Percentiles rank a stretch among this genome's conserved stretches.
These are phyloP conservation scores for Macadamia tetraphylla DNA, from an alignment of 164 flowering plant genomes.

Conservation along the genomic window DNA sequence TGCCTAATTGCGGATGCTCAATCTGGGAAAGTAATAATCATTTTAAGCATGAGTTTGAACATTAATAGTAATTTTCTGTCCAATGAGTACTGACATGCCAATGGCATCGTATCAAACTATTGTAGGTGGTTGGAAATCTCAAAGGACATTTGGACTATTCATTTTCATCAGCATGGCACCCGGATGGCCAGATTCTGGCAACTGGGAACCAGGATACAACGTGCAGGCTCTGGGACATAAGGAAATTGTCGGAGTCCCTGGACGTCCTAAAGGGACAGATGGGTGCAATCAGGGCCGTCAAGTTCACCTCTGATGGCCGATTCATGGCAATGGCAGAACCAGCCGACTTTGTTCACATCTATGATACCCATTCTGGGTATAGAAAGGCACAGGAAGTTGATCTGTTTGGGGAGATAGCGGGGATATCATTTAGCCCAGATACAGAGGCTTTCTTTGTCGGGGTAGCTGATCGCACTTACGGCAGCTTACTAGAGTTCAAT, in stretches of 20 bases:
- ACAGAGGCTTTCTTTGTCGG: conserved; percentile 79
- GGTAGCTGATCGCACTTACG: conserved; percentile 81
- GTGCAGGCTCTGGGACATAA: conserved; percentile 88
- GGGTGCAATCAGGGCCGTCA: conserved; percentile 80
- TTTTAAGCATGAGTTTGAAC: no score
- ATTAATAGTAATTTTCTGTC: no score
- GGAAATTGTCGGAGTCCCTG: conserved; percentile 65
- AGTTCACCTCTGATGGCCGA: conserved; percentile 75
- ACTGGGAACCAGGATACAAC: conserved; percentile 95
- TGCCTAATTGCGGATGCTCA: conserved; percentile 73
- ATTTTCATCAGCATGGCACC: conserved; percentile 96
- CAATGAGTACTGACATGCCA: background rate
- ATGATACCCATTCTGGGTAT: conserved; percentile 52
- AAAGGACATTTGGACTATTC: conserved; percentile 89
- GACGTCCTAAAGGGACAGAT: conserved; percentile 75
- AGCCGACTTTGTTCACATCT: conserved; percentile 87
- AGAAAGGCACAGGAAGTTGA: conserved; percentile 64
- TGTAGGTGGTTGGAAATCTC: conserved; percentile 45
- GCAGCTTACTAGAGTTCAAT: conserved; percentile 80
- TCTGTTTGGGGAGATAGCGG: conserved; percentile 91
- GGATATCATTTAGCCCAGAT: conserved; percentile 93
- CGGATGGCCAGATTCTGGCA: conserved; percentile 71
- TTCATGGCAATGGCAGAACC: conserved; percentile 95
- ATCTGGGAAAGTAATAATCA: conserved; percentile 57
- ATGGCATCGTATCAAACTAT: background rate